Evolutionary conservation across 768 basidiomycete species (phyloP).

Genomic region (Boletus rex-veris): DNA sequence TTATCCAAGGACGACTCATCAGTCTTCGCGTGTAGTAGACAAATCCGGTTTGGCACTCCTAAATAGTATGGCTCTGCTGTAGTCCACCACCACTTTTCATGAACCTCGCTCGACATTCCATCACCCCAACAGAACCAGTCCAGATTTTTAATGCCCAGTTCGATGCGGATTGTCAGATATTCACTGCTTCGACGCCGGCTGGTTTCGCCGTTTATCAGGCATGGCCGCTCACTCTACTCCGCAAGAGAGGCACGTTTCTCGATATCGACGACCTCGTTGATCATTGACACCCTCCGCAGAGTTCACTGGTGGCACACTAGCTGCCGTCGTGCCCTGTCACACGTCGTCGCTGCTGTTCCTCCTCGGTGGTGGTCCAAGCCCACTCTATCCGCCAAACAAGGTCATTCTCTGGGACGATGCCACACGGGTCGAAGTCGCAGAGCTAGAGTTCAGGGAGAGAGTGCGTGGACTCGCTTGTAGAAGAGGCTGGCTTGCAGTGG

Average conservation of each 20-base stretch:
- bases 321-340: conserved; percentile 75
- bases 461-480: conserved; percentile 78
- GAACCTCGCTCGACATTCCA: conserved; percentile 85
- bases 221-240: conserved; percentile 71
- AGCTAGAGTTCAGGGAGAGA: conserved; percentile 84
- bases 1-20: conserved; percentile 4
- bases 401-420: conserved; percentile 88
- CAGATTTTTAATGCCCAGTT: conserved; percentile 76
- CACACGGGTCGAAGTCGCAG: conserved; percentile 72
- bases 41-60: conserved; percentile 13
- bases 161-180: conserved; percentile 76
- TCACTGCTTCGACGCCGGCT: conserved; percentile 72
- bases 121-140: conserved; percentile 71
- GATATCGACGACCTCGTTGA: not conserved
- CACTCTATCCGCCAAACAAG: conserved; percentile 89
- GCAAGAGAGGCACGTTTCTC: conserved; percentile 67
- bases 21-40: no score
- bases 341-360: conserved; percentile 81
- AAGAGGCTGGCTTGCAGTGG: conserved; percentile 81
- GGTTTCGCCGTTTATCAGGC: conserved; percentile 83
- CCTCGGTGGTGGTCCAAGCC: conserved; percentile 83
- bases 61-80: conserved; percentile 21
- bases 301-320: conserved; percentile 72
- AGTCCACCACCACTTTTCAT: conserved; percentile 37
- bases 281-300: conserved; percentile 43